Evolutionary conservation across 148 eudicot species (phyloP), one percentile per base, ranked within the genome.

Genomic region (Rhododendron vialii): DNA sequence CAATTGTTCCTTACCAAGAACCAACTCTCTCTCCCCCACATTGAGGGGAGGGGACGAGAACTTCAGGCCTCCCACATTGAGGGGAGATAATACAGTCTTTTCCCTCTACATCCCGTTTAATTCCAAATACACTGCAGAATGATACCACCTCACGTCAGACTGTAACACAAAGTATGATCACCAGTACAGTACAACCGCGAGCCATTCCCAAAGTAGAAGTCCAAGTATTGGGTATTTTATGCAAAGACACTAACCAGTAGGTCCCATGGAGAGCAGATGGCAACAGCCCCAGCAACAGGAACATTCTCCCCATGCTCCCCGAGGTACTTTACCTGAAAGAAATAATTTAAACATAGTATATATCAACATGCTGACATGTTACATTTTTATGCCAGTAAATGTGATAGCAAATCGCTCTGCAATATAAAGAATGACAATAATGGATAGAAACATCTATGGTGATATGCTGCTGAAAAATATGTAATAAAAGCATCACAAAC

Each of bases 191-290:
- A 47, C 28, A 15, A 14, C 14, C 1, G 11, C 33, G 33, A 73
- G 11, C 61, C 48, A 35, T 48, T 33, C 30, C 30, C 45, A 35
- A 9, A 48, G 2, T 82, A 24, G 43, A 61, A 38, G 41, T 57
- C 10, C 15, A 35, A 82, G 12, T 11, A 83, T 65, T 2, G 1
- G 20, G 7, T 63, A 67, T 28, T 20, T 45, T 18, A 12, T 63
- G 18, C 28, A 20, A 86, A 85, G 77, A 85, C 75, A 88, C 97
- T 90, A 83, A 95, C 99, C 98, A 97, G 92, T 86, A 97, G 95
- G 88, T 97, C 99, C 98, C 99, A 97, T 20, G 99, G 99, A 86
- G 94, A 95, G 92, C 95, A 95, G 82, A 97, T 86, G 86, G 98
- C 93, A 84, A 87, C 98, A 35, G 99, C 99, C 80, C 98, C 99